A percentile compares a stretch with the other conserved stretches of the same genome.
Conservation (phyloP, 1,284 basidiomycete species). For the Cryptococcus jaspeensis region DNA sequence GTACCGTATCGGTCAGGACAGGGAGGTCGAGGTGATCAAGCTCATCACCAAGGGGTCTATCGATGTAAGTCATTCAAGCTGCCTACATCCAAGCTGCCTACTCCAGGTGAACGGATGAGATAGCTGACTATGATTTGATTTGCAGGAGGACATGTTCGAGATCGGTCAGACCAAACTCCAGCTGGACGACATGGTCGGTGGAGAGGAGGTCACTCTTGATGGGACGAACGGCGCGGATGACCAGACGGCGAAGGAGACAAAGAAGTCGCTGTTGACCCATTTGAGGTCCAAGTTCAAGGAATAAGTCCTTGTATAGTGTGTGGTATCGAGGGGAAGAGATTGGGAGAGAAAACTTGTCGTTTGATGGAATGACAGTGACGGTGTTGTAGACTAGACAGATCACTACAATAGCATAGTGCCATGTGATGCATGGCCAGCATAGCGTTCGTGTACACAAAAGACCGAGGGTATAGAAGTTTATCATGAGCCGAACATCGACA, state of each 20-base stretch:
- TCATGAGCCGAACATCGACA: slow-evolving; percentile 49
- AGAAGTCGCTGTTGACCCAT: slow-evolving; percentile 73
- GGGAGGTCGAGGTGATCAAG: slow-evolving; percentile 66
- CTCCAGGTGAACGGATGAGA: no score
- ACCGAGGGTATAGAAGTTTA: not conserved
- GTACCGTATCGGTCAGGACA: slow-evolving; percentile 73
- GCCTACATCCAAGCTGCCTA: not conserved
- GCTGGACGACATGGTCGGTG: slow-evolving; percentile 87
- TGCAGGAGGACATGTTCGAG: slow-evolving; percentile 80
- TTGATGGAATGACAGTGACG: no score
- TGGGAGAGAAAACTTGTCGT: no score
- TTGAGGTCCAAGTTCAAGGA: slow-evolving; percentile 65
- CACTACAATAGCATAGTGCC: no score
- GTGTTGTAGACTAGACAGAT: no score
- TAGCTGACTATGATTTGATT: not conserved
- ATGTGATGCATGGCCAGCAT: not conserved
- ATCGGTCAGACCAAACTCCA: slow-evolving; percentile 86
- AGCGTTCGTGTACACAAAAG: not conserved
- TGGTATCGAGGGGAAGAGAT: not conserved
- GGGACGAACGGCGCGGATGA: slow-evolving; percentile 56
- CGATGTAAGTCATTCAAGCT: slow-evolving; percentile 55
- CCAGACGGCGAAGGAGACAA: slow-evolving; percentile 63
- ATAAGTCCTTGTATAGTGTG: not conserved
- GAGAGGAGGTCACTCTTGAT: slow-evolving; percentile 51
- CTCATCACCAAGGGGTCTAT: slow-evolving; percentile 90